Percentiles rank a stretch among this genome's conserved stretches.
Conservation (phyloP, 83 land plant genomes). For the Picea abies region DNA sequence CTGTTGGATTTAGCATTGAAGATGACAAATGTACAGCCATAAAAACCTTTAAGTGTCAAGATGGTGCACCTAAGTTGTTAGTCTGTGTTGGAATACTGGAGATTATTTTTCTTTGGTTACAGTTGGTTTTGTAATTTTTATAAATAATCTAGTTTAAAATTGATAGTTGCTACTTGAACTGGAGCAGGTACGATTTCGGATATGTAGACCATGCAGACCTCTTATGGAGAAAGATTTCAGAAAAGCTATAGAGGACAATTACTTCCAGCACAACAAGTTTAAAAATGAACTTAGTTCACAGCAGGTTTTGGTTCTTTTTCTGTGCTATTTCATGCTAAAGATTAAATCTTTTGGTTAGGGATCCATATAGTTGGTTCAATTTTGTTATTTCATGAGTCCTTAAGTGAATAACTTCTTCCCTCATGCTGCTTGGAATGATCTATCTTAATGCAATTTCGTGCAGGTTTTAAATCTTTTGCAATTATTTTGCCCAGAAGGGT, state of each 20-base stretch:
- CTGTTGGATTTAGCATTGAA: too few species aligned
- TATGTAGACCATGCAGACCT: neutral
- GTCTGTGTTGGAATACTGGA: too few species aligned
- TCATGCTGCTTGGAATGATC: neutral
- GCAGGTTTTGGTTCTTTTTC: neutral
- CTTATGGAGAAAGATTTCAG: conserved; percentile 3
- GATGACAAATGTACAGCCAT: too few species aligned
- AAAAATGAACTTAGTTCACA: conserved; percentile 8
- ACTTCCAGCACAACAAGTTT: neutral
- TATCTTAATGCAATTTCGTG: neutral
- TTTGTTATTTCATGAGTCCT: neutral
- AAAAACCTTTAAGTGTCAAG: too few species aligned
- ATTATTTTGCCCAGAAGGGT: conserved; percentile 10
- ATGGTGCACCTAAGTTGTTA: too few species aligned
- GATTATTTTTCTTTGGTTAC: too few species aligned
- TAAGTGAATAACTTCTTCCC: neutral
- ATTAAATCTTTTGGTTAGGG: neutral
- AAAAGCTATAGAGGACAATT: conserved; percentile 11
- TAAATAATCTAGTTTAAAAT: too few species aligned
- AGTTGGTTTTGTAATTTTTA: too few species aligned
- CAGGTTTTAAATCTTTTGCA: conserved; percentile 1
- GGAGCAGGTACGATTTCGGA: conserved; percentile 10
- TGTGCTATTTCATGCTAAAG: neutral
- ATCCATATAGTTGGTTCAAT: conserved; percentile 2
- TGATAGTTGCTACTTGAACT: neutral